Conservation (phyloP, 208 protist genomes). For the Lotmaria passim region DNA sequence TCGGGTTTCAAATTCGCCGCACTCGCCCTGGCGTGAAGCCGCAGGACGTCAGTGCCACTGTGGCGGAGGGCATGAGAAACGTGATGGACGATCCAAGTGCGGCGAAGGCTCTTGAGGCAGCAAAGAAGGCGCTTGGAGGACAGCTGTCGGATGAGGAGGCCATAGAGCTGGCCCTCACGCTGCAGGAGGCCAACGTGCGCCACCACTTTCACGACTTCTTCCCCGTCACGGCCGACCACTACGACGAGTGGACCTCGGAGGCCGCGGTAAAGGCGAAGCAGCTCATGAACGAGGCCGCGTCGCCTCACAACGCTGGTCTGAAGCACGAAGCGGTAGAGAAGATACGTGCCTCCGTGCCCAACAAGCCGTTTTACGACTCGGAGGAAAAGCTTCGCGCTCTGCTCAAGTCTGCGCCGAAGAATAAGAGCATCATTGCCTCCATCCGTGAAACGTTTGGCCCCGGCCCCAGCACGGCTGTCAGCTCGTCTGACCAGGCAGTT, state of each 20-base stretch:
- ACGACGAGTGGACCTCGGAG: conserved; percentile 68
- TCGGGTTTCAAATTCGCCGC: conserved; percentile 68
- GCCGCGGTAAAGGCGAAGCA: conserved; percentile 37
- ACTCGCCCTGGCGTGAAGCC: conserved; percentile 39
- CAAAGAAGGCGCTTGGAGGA: conserved; percentile 65
- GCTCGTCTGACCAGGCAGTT: conserved; percentile 63
- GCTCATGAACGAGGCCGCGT: conserved; percentile 51
- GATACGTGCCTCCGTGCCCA: conserved; percentile 51
- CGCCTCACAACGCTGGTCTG: conserved; percentile 41
- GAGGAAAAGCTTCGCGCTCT: conserved; percentile 68
- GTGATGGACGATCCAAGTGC: conserved; percentile 48
- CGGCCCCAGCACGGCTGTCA: conserved; percentile 61
- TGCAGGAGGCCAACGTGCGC: conserved; percentile 69
- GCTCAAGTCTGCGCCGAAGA: conserved; percentile 56
- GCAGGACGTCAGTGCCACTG: conserved; percentile 35
- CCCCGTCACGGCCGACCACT: conserved; percentile 48
- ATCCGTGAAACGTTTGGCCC: conserved; percentile 66
- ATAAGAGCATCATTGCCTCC: conserved; percentile 58
- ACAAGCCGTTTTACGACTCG: conserved; percentile 70
- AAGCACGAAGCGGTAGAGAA: conserved; percentile 52
- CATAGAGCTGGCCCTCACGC: conserved; percentile 61
- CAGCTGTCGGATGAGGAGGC: conserved; percentile 76
- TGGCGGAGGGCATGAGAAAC: conserved; percentile 58
- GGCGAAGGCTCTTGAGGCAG: conserved; percentile 31
- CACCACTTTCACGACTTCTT: conserved; percentile 90